These are phyloP conservation scores for Linderina pennispora DNA, from an alignment of 192 early-diverging fungal genomes.

Conservation along the genomic window DNA sequence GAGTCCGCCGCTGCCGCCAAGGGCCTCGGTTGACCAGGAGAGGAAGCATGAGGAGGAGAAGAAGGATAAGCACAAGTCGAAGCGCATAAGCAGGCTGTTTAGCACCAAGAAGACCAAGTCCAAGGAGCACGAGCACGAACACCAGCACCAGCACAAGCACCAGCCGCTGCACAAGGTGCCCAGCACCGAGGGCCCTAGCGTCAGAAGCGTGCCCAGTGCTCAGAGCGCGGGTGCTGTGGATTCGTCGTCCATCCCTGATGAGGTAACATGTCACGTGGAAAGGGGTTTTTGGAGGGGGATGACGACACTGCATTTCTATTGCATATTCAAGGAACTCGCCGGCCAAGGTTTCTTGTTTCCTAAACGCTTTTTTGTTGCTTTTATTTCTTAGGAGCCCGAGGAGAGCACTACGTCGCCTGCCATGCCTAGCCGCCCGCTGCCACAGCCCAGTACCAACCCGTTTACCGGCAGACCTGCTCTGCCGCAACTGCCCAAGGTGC, in stretches of 20 bases:
- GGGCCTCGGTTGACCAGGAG: no score
- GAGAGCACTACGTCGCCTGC: slow-evolving; percentile 18
- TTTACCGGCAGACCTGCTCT: slow-evolving; percentile 12
- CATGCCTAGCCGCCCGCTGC: slow-evolving; percentile 26
- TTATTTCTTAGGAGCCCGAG: slow-evolving; percentile 7
- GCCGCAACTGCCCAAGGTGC: slow-evolving; percentile 21
- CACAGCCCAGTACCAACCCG: slow-evolving; percentile 19
- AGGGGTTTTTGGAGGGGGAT: no score
- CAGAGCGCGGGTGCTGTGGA: neutral
- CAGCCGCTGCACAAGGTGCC: neutral
- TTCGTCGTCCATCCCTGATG: no score
- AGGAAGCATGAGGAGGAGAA: slow-evolving; percentile 6
- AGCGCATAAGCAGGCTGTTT: slow-evolving; percentile 43
- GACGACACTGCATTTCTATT: no score
- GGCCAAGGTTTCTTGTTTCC: neutral
- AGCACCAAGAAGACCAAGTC: slow-evolving; percentile 30
- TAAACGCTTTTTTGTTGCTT: neutral
- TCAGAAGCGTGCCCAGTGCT: neutral
- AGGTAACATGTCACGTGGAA: no score
- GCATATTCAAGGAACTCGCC: neutral
- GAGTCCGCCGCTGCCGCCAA: neutral
- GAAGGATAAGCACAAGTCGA: slow-evolving; percentile 37
- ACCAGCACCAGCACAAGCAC: neutral
- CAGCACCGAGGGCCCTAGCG: neutral
- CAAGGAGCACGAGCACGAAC: slow-evolving; percentile 12